Evolutionary conservation across 495 filamentous ascomycete genomes (phyloP).

Genomic region (Aspergillus campestris): DNA sequence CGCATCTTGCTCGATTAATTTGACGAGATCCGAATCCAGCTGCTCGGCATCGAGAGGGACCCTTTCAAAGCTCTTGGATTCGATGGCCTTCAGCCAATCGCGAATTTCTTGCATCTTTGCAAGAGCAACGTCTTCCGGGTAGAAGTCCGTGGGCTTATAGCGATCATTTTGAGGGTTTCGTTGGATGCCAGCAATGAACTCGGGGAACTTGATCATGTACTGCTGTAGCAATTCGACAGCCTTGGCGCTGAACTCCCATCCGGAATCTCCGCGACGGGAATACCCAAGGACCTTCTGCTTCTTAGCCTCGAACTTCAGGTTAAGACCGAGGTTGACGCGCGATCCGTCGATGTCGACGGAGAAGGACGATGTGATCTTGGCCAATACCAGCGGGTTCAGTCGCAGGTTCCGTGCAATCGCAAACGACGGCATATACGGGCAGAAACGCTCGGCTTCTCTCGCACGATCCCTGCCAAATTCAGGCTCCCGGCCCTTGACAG

Average conservation of each 20-base stretch:
- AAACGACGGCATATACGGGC: conserved; percentile 77
- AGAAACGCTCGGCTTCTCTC: conserved; percentile 51
- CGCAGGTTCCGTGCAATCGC: conserved; percentile 71
- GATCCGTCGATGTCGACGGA: conserved; percentile 69
- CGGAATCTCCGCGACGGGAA: conserved; percentile 69
- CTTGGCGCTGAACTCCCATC: conserved; percentile 92
- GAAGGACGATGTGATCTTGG: conserved; percentile 93
- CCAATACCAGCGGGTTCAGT: conserved; percentile 78
- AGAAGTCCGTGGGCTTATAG: conserved; percentile 82
- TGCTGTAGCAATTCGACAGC: conserved; percentile 69
- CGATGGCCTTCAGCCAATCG: conserved; percentile 81
- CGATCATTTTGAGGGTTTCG: conserved; percentile 62
- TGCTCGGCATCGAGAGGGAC: conserved; percentile 95
- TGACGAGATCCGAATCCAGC: conserved; percentile 82
- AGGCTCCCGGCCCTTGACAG: conserved; percentile 57
- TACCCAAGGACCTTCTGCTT: conserved; percentile 96
- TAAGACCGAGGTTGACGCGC: conserved; percentile 83
- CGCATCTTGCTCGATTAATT: conserved; percentile 68
- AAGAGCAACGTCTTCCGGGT: conserved; percentile 55
- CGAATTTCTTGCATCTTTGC: conserved; percentile 71
- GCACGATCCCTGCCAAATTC: conserved; percentile 76
- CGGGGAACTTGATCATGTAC: conserved; percentile 91
- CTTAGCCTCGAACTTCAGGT: conserved; percentile 91
- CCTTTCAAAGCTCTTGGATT: conserved; percentile 83
- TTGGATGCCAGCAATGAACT: conserved; percentile 84